phyloP scores from a whole-genome alignment of 306 rosid genomes.

The Prosopis cineraria region DNA sequence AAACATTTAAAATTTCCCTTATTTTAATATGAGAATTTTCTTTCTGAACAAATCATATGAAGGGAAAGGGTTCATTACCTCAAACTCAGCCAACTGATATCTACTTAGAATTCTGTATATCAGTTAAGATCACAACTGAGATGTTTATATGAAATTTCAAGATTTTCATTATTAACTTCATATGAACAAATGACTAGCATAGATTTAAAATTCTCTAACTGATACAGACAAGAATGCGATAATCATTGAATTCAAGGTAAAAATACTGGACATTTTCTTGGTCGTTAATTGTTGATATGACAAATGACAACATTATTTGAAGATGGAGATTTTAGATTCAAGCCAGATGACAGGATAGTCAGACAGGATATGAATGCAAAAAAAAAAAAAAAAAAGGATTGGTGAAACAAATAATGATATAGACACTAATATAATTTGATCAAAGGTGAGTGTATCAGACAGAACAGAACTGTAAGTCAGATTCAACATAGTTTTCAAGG shows the following conservation, averaged over 20 bases:
- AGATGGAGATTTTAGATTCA: neutral
- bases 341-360: neutral
- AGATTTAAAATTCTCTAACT: slow-evolving; percentile 16
- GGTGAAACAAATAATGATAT: neutral
- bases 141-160: slow-evolving; percentile 9
- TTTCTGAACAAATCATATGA: neutral
- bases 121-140: slow-evolving; percentile 58
- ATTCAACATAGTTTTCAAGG: slow-evolving; percentile 45
- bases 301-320: neutral
- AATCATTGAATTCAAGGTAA: neutral
- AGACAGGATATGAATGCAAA: neutral
- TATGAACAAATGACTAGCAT: slow-evolving; percentile 11
- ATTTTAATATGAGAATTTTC: neutral
- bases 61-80: slow-evolving; percentile 52
- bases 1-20: neutral
- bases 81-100: slow-evolving; percentile 88
- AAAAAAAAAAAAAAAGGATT: slow-evolving; percentile 16
- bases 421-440: slow-evolving; percentile 2
- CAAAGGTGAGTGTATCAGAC: neutral
- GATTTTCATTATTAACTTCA: slow-evolving; percentile 20
- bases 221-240: slow-evolving; percentile 5
- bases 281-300: neutral
- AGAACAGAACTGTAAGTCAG: neutral
- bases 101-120: slow-evolving; percentile 78
- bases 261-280: neutral